Percentiles rank a stretch among this genome's conserved stretches.
Evolutionary conservation across 495 filamentous ascomycete species (phyloP).

Genomic region (Neurospora sp.): DNA sequence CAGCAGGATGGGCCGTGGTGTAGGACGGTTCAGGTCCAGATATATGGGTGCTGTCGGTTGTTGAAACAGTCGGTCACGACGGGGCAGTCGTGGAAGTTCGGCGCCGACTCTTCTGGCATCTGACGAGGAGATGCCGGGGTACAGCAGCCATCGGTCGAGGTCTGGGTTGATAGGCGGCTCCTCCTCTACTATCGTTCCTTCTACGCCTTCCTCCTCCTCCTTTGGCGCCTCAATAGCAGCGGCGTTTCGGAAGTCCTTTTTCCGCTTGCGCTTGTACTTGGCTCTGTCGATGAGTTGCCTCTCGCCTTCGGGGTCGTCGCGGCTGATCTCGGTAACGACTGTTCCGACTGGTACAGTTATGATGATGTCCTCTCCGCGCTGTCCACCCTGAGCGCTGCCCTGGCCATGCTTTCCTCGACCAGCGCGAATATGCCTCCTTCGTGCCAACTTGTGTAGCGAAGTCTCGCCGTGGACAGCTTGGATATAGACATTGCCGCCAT

Average conservation of each 20-base stretch:
- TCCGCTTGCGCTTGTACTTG: slow-evolving; percentile 9
- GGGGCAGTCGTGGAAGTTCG: slow-evolving; percentile 47
- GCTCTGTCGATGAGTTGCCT: slow-evolving; percentile 28
- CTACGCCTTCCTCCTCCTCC: slow-evolving; percentile 19
- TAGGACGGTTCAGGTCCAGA: slow-evolving; percentile 73
- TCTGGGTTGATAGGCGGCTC: slow-evolving; percentile 22
- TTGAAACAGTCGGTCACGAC: slow-evolving; percentile 45
- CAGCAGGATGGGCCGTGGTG: slow-evolving; percentile 77
- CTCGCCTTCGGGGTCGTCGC: slow-evolving; percentile 67
- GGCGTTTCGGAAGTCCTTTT: slow-evolving; percentile 19
- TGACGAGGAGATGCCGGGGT: slow-evolving; percentile 60
- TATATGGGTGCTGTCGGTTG: slow-evolving; percentile 63
- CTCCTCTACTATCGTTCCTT: not conserved
- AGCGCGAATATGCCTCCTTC: slow-evolving; percentile 66
- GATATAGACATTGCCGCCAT: slow-evolving; percentile 85
- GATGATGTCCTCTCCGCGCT: slow-evolving; percentile 75
- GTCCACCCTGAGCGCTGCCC: slow-evolving; percentile 70
- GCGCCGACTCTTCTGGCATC: slow-evolving; percentile 45
- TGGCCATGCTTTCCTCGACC: slow-evolving; percentile 74
- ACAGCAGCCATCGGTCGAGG: slow-evolving; percentile 73
- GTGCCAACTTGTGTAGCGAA: slow-evolving; percentile 82
- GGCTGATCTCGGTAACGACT: slow-evolving; percentile 68
- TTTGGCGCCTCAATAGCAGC: slow-evolving; percentile 15
- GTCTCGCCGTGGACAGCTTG: slow-evolving; percentile 87
- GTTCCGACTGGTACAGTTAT: slow-evolving; percentile 90